A percentile compares a stretch with the other conserved stretches of the same genome.
phyloP scores from a whole-genome alignment of 1,139 yeast species.

The Candida pseudoviswanathii region DNA sequence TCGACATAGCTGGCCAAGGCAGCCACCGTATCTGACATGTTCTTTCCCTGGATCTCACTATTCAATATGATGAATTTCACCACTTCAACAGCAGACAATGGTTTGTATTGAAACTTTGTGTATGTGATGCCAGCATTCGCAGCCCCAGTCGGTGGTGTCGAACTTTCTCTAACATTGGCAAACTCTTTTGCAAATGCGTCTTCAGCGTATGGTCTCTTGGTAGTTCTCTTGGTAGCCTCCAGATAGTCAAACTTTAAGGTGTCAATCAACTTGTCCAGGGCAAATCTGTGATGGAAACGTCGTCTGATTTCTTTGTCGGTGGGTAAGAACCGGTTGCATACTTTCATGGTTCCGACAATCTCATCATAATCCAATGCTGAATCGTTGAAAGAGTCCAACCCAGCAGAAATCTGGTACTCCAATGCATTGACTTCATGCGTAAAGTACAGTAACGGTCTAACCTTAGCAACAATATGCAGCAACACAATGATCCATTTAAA shows the following conservation, averaged over 20 bases:
- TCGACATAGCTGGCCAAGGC: conserved; percentile 9
- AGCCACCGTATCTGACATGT: conserved; percentile 7
- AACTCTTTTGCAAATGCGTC: conserved; percentile 14
- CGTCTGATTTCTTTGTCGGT: neutral
- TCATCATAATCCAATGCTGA: conserved; percentile 10
- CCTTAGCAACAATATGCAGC: conserved; percentile 6
- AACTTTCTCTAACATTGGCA: conserved; percentile 13
- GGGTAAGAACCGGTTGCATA: conserved; percentile 1
- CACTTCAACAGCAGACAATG: conserved; percentile 3
- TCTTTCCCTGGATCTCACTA: conserved; percentile 6
- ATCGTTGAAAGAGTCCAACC: conserved; percentile 13
- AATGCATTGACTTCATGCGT: conserved; percentile 3
- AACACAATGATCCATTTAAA: conserved; percentile 14
- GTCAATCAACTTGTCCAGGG: conserved; percentile 8
- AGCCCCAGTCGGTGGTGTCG: conserved; percentile 7
- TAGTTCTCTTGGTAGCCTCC: neutral
- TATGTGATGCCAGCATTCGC: neutral
- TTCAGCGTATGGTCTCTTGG: conserved; percentile 6
- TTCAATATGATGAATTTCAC: conserved; percentile 5
- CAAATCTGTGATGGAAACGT: conserved; percentile 2
- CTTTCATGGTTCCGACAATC: conserved; percentile 5
- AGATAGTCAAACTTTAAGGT: conserved; percentile 4
- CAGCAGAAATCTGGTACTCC: conserved; percentile 13
- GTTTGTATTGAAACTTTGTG: conserved; percentile 1
- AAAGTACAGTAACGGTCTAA: conserved; percentile 2